Conservation (phyloP, 805 yeast species). For the Candida hispaniensis region DNA sequence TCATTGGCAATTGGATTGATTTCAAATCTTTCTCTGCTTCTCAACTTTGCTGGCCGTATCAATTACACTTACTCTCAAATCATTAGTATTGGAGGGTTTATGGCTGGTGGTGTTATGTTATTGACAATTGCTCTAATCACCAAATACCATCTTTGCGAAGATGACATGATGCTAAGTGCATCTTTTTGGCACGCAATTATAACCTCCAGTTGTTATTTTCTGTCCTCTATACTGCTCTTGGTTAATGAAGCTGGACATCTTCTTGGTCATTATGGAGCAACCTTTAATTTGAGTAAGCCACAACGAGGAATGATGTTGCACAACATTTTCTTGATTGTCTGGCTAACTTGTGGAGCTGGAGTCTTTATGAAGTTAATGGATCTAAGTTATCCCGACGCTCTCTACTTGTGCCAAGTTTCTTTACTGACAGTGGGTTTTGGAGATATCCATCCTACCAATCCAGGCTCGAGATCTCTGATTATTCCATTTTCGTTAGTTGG, state of each 20-base stretch:
- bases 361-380: slow-evolving; percentile 39
- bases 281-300: slow-evolving; percentile 51
- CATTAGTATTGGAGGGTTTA: slow-evolving; percentile 55
- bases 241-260: slow-evolving; percentile 55
- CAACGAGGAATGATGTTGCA: slow-evolving; percentile 69
- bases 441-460: slow-evolving; percentile 47
- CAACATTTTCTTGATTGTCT: slow-evolving; percentile 50
- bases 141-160: slow-evolving; percentile 27
- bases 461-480: slow-evolving; percentile 46
- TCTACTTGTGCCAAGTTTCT: slow-evolving; percentile 65
- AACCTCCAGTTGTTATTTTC: slow-evolving; percentile 51
- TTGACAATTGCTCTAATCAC: slow-evolving; percentile 38
- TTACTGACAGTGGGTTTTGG: slow-evolving; percentile 75
- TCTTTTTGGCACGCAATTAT: slow-evolving; percentile 63
- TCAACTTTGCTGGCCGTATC: slow-evolving; percentile 54
- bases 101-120: slow-evolving; percentile 45
- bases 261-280: slow-evolving; percentile 52
- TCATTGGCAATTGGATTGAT: slow-evolving; percentile 53
- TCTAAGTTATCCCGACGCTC: slow-evolving; percentile 50
- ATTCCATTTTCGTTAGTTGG: slow-evolving; percentile 61
- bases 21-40: slow-evolving; percentile 57
- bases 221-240: slow-evolving; percentile 42
- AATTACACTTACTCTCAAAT: slow-evolving; percentile 52
- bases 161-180: slow-evolving; percentile 16
- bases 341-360: slow-evolving; percentile 67